Conservation (phyloP, 208 protist species). For the Polymyxa betae region DNA sequence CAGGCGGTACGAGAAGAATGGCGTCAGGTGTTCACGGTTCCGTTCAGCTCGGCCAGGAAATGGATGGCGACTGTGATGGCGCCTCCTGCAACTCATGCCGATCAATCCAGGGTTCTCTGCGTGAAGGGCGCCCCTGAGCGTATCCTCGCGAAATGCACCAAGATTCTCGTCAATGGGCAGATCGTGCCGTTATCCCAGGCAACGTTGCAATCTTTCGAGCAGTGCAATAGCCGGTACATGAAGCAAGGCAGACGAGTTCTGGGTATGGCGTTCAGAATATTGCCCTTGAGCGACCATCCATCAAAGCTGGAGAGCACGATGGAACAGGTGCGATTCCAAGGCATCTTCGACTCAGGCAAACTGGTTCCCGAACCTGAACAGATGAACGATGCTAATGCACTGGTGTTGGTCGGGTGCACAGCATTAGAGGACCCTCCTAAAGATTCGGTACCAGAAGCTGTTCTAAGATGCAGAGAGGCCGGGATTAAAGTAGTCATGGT, state of each 20-base stretch:
- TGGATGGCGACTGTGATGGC: constrained; percentile 68
- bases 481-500: constrained; percentile 88
- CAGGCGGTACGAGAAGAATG: constrained; percentile 39
- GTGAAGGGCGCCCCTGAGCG: no score
- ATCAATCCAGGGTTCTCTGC: no score
- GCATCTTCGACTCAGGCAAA: constrained; percentile 47
- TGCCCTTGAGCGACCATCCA: constrained; percentile 20
- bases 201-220: no score
- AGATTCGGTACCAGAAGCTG: constrained; percentile 73
- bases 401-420: constrained; percentile 81
- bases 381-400: constrained; percentile 56
- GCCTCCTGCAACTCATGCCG: no score
- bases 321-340: constrained; percentile 1
- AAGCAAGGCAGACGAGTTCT: no score
- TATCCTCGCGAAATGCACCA: no score
- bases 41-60: constrained; percentile 83
- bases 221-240: constrained; percentile 9
- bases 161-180: no score
- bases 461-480: constrained; percentile 77
- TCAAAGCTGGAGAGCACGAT: background rate
- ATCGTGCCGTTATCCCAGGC: no score
- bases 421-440: constrained; percentile 85
- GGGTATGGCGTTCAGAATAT: background rate
- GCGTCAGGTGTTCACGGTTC: constrained; percentile 72
- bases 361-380: constrained; percentile 64